phyloP scores from a whole-genome alignment of 164 flowering plant species.

The Vitis rupestris region DNA sequence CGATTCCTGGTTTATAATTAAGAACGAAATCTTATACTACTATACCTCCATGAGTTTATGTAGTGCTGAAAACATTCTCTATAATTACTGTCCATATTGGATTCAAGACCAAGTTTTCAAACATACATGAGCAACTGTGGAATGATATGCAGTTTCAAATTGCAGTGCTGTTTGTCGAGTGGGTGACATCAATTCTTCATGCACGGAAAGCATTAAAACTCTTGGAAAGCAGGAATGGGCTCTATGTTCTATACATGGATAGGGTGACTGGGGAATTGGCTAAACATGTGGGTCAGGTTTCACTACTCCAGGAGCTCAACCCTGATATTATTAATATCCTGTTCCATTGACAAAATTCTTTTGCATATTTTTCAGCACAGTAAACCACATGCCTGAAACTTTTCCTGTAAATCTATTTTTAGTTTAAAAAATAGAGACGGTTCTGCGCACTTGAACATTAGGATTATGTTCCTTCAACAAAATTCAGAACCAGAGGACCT shows the following conservation, averaged over 20 bases:
- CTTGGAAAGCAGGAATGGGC: conserved; percentile 79
- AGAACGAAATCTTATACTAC: neutral
- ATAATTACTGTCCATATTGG: neutral
- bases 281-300: conserved; percentile 45
- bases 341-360: conserved; percentile 28
- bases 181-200: conserved; percentile 63
- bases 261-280: conserved; percentile 69
- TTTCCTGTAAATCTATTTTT: neutral
- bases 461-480: neutral
- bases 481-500: neutral
- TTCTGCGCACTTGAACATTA: too few species aligned
- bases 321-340: conserved; percentile 46
- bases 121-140: too few species aligned
- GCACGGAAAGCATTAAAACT: conserved; percentile 57
- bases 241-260: conserved; percentile 81
- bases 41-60: neutral
- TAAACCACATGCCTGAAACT: neutral
- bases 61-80: neutral
- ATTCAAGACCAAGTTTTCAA: neutral
- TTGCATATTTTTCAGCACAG: conserved; percentile 2
- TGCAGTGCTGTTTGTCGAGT: conserved; percentile 76
- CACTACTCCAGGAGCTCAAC: conserved; percentile 41
- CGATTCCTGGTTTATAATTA: neutral
- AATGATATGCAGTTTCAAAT: neutral
- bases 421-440: neutral